These are phyloP conservation scores for Glomus cerebriforme DNA, from an alignment of 192 early-diverging fungal genomes.

Conservation along the genomic window DNA sequence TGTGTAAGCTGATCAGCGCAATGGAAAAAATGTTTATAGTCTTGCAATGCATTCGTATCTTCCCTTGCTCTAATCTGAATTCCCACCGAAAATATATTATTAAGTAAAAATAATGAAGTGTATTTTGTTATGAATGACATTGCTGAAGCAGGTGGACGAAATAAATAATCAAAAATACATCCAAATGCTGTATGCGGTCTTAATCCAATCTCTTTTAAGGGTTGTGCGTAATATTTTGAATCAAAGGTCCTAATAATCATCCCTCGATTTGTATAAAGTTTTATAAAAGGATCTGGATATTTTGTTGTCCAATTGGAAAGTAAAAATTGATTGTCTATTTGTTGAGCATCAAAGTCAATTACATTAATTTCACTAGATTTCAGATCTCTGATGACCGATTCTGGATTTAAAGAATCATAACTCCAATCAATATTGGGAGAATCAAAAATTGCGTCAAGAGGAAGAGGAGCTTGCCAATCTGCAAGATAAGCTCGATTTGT, in stretches of 20 bases:
- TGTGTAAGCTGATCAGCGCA: slow-evolving; percentile 46
- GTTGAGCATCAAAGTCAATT: slow-evolving; percentile 11
- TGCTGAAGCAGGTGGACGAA: slow-evolving; percentile 40
- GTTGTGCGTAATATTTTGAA: slow-evolving; percentile 37
- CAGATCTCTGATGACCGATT: neutral
- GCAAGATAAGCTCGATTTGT: slow-evolving; percentile 45
- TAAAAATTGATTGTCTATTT: slow-evolving; percentile 10
- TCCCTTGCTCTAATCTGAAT: slow-evolving; percentile 46
- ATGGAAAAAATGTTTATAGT: slow-evolving; percentile 43
- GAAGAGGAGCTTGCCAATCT: slow-evolving; percentile 45
- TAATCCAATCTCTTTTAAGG: slow-evolving; percentile 41
- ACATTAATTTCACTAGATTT: neutral
- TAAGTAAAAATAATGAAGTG: slow-evolving; percentile 34
- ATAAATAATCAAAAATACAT: slow-evolving; percentile 47
- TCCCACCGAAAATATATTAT: slow-evolving; percentile 45
- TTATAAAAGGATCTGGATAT: slow-evolving; percentile 33
- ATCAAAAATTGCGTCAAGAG: slow-evolving; percentile 45
- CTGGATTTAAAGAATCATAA: slow-evolving; percentile 28
- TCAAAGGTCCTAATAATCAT: slow-evolving; percentile 46
- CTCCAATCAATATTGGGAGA: slow-evolving; percentile 46
- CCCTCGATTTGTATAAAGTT: slow-evolving; percentile 44
- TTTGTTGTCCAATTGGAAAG: slow-evolving; percentile 19
- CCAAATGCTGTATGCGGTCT: slow-evolving; percentile 44
- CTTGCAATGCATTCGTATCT: slow-evolving; percentile 24
- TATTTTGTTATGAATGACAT: slow-evolving; percentile 43